A percentile compares a stretch with the other conserved stretches of the same genome.
These are phyloP conservation scores for Bertia moriformis DNA, from an alignment of 2,329 filamentous ascomycete species.

Conservation along the genomic window DNA sequence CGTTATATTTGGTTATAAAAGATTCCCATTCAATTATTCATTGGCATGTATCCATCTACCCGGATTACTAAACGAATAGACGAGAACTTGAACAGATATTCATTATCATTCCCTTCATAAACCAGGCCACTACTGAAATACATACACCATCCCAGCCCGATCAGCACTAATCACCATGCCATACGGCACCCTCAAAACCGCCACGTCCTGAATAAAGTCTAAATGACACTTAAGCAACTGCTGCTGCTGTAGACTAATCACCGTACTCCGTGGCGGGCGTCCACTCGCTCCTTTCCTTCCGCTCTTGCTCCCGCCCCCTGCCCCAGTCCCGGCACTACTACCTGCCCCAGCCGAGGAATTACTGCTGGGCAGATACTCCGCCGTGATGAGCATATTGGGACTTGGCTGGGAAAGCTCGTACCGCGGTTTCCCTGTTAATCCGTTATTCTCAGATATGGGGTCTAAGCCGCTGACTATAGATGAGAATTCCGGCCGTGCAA, in stretches of 20 bases:
- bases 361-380: neutral
- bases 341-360: neutral
- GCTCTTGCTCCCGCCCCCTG: neutral
- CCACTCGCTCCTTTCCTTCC: neutral
- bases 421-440: neutral
- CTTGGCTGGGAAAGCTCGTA: neutral
- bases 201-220: neutral
- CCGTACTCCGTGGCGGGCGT: neutral
- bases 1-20: too few species aligned
- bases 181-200: neutral
- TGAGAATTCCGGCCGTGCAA: neutral
- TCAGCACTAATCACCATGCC: neutral
- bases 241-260: slow-evolving; percentile 1
- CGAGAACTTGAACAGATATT: too few species aligned
- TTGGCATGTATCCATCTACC: too few species aligned
- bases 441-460: neutral
- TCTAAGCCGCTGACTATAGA: neutral
- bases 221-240: neutral
- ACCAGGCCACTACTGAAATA: neutral
- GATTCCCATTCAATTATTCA: too few species aligned
- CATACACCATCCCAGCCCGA: slow-evolving; percentile 1
- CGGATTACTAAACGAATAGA: too few species aligned
- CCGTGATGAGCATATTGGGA: neutral
- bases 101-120: too few species aligned
- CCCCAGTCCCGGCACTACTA: too few species aligned